Percentiles rank a stretch among this genome's conserved stretches.
Evolutionary conservation across 2,329 filamentous ascomycete species (phyloP).

Genomic region (Exophiala xenobiotica): DNA sequence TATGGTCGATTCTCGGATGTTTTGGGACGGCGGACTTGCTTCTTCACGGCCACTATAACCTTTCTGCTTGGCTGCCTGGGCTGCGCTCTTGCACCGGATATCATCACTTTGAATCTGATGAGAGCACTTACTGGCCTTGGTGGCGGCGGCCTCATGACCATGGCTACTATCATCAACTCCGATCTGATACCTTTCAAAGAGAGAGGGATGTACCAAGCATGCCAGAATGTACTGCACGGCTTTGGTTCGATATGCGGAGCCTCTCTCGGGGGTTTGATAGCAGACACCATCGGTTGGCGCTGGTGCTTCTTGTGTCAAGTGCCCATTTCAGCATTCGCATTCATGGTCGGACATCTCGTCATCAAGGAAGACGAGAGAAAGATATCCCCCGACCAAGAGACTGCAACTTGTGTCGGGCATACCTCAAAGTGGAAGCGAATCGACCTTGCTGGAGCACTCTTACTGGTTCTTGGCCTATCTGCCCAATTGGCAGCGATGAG

Average conservation of each 20-base stretch:
- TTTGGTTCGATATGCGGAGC: slow-evolving; percentile 61
- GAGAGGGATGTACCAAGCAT: slow-evolving; percentile 54
- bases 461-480: slow-evolving; percentile 60
- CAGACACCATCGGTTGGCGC: slow-evolving; percentile 72
- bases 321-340: slow-evolving; percentile 60
- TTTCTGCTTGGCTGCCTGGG: slow-evolving; percentile 59
- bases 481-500: slow-evolving; percentile 51
- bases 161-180: slow-evolving; percentile 62
- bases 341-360: slow-evolving; percentile 55
- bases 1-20: slow-evolving; percentile 64
- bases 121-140: slow-evolving; percentile 62
- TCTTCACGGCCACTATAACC: slow-evolving; percentile 53
- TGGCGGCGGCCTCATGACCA: slow-evolving; percentile 59
- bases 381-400: slow-evolving; percentile 10
- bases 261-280: slow-evolving; percentile 65
- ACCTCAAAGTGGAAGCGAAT: slow-evolving; percentile 51
- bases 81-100: slow-evolving; percentile 57
- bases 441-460: slow-evolving; percentile 57
- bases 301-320: slow-evolving; percentile 73
- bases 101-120: slow-evolving; percentile 61
- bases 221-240: slow-evolving; percentile 62
- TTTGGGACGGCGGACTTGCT: slow-evolving; percentile 60
- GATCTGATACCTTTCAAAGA: slow-evolving; percentile 61
- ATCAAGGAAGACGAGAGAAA: slow-evolving; percentile 46
- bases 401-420: slow-evolving; percentile 24